Percentiles rank a stretch among this genome's conserved stretches.
Conservation (phyloP, 495 filamentous ascomycete species). For the Penicillium angulare region DNA sequence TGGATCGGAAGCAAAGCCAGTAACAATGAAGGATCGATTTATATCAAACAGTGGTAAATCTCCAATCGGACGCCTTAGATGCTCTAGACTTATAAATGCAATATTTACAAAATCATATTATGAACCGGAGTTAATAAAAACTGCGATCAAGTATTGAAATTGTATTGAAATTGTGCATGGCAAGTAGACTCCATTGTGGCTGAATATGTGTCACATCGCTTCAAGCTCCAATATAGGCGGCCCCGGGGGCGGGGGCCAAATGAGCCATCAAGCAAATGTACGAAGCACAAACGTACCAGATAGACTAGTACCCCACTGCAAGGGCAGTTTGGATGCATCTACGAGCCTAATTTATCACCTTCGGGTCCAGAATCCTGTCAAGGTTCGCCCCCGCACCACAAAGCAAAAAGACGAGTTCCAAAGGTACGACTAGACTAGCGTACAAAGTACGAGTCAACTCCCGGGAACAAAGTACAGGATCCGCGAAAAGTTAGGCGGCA, state of each 20-base stretch:
- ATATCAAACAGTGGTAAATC: no score
- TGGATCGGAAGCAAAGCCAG: no score
- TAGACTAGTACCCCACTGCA: neutral
- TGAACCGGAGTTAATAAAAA: no score
- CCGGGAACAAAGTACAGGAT: neutral
- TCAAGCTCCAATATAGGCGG: no score
- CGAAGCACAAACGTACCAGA: neutral
- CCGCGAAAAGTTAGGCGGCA: neutral
- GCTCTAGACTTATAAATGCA: no score
- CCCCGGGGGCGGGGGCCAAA: neutral
- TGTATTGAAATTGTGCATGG: no score
- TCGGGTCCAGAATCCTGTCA: neutral
- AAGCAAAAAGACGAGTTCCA: neutral
- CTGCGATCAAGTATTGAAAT: no score
- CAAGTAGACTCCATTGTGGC: no score
- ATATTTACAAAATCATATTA: no score
- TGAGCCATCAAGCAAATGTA: neutral
- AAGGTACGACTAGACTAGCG: neutral
- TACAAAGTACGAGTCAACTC: constrained; percentile 4
- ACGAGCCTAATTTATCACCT: neutral
- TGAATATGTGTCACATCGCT: no score
- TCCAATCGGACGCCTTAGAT: no score
- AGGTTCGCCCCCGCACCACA: constrained; percentile 1
- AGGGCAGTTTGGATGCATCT: neutral
- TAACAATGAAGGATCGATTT: no score